Evolutionary conservation across 805 yeast genomes (phyloP).

Genomic region (Nakazawaea pomicola): DNA sequence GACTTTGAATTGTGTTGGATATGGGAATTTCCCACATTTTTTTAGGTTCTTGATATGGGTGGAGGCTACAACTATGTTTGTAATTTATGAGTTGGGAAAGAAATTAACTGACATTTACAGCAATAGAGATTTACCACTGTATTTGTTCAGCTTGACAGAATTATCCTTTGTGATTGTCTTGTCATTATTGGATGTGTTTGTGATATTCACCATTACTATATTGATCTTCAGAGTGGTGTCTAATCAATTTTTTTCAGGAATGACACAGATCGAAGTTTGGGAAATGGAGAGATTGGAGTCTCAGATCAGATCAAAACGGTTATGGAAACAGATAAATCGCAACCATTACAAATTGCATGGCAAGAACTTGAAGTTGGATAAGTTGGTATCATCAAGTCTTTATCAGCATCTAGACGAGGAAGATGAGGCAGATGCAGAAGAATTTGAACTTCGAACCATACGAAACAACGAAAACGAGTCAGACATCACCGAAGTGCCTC

Average conservation of each 20-base stretch:
- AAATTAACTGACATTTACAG: conserved; percentile 41
- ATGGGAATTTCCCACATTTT: conserved; percentile 72
- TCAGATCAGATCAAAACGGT: conserved; percentile 49
- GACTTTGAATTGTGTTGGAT: conserved; percentile 90
- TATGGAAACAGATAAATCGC: conserved; percentile 44
- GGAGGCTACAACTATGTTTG: conserved; percentile 41
- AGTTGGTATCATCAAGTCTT: conserved; percentile 40
- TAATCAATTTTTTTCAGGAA: conserved; percentile 55
- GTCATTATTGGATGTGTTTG: conserved; percentile 52
- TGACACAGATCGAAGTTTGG: conserved; percentile 91
- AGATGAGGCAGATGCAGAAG: conserved; percentile 16
- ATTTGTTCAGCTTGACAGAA: conserved; percentile 47
- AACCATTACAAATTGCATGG: conserved; percentile 39
- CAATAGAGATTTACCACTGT: conserved; percentile 48
- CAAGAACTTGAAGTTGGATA: conserved; percentile 31
- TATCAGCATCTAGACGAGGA: conserved; percentile 13
- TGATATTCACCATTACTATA: conserved; percentile 52
- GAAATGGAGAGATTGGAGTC: conserved; percentile 77
- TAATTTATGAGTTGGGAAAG: conserved; percentile 35
- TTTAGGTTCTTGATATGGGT: conserved; percentile 72
- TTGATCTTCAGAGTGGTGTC: conserved; percentile 57
- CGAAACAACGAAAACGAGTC: conserved; percentile 1
- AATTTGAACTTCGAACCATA: conserved; percentile 7
- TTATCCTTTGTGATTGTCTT: conserved; percentile 50
- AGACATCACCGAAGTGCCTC: conserved; percentile 9